Conservation (phyloP, 305 asterid genomes). For the Solanum chacoense region DNA sequence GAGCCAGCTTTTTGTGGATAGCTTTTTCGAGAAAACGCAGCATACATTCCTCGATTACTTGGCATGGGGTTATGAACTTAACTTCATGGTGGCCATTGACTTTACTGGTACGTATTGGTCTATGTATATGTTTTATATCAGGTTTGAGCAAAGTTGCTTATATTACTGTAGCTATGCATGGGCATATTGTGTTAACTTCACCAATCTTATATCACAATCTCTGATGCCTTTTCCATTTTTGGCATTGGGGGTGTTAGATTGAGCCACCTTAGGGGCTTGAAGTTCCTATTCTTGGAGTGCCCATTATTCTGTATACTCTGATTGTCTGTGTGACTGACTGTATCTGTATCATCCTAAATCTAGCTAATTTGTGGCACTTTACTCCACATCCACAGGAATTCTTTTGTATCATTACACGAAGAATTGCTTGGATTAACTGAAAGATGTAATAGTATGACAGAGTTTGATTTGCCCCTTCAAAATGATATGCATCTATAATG, state of each 20-base stretch:
- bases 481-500: not conserved
- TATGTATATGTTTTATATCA: not conserved
- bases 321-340: not conserved
- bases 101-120: slow-evolving; percentile 62
- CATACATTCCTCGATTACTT: slow-evolving; percentile 91
- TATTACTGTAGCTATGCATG: not conserved
- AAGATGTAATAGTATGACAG: not conserved
- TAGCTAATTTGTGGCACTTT: not conserved
- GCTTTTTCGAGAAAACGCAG: slow-evolving; percentile 57
- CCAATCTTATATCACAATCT: not conserved
- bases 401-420: not conserved
- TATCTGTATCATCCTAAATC: not conserved
- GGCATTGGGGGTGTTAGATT: not conserved
- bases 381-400: not conserved
- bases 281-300: not conserved
- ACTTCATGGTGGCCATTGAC: slow-evolving; percentile 98
- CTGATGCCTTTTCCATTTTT: not conserved
- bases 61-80: slow-evolving; percentile 85
- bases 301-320: not conserved
- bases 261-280: not conserved
- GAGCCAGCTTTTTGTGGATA: slow-evolving; percentile 80
- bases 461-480: not conserved
- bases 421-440: not conserved
- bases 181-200: not conserved
- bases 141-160: not conserved